Conservation (phyloP, 352 stramenopile genomes). For the Halophytophthora polymorphica region DNA sequence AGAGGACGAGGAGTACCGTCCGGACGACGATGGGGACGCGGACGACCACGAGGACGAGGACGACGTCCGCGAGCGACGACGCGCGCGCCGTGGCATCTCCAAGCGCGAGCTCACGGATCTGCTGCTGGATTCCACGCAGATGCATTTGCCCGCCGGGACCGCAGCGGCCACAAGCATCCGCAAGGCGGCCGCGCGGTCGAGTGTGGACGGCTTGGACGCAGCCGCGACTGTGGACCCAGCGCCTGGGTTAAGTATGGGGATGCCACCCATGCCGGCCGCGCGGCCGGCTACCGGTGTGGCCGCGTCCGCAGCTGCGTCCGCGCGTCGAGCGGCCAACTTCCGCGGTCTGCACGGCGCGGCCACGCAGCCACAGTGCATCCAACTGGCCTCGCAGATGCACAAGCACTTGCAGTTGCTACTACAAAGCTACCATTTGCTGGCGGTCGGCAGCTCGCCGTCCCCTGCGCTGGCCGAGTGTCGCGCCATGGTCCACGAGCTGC, state of each 20-base stretch:
- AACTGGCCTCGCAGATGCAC: constrained; percentile 85
- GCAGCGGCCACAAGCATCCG: too few relatives aligned
- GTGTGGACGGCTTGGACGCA: too few relatives aligned
- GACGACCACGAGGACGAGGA: constrained; percentile 56
- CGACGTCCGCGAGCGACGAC: constrained; percentile 19
- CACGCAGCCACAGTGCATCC: constrained; percentile 69
- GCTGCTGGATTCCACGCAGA: constrained; percentile 75
- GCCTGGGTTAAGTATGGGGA: too few relatives aligned
- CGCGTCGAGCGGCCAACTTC: constrained; percentile 10
- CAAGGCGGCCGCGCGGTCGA: too few relatives aligned
- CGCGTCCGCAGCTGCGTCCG: neutral
- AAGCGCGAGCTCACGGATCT: constrained; percentile 82
- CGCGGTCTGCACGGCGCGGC: constrained; percentile 24
- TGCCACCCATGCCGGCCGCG: constrained; percentile 1
- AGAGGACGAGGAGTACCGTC: constrained; percentile 80
- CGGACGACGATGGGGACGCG: constrained; percentile 69
- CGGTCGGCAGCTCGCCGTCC: constrained; percentile 8
- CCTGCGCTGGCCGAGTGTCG: constrained; percentile 32
- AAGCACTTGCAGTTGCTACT: constrained; percentile 83
- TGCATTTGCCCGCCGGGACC: constrained; percentile 38
- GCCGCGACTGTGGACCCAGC: too few relatives aligned
- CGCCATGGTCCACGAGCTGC: constrained; percentile 66
- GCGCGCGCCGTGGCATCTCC: constrained; percentile 43
- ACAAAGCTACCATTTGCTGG: constrained; percentile 64
- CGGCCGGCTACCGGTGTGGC: too few relatives aligned